Evolutionary conservation across 2,329 filamentous ascomycete genomes (phyloP), one percentile per base, ranked within the genome.

Genomic region (Tolypocladium sp.): DNA sequence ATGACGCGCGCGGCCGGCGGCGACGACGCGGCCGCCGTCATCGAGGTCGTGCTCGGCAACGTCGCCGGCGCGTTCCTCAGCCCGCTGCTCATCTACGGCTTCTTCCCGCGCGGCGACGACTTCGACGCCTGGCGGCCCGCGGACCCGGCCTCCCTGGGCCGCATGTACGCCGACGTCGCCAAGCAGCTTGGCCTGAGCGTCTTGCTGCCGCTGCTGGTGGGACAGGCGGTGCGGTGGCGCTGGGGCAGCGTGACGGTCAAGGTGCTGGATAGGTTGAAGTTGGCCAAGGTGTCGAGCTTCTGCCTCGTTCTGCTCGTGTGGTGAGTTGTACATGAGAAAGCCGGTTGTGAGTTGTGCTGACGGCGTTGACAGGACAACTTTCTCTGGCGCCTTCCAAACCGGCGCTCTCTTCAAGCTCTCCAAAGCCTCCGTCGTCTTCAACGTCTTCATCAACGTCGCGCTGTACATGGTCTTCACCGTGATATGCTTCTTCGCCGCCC

Each of bases 11-110:
- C 83, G 44, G 83, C 88, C 0, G 83, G 86, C 42, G 88, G 88
- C 6, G 88, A 90, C 64, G 82, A 85, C 60, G 82, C 82, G 3
- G 82, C 84, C 0, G 82, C 82, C 55, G 78, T 88, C 61, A 86
- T 90, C 38, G 86, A 89, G 67, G 87, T 89, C 2, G 79, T 89
- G 10, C 74, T 91, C 52, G 88, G 87, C 37, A 90, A 91, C 70
- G 79, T 90, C 12, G 73, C 86, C 0, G 88, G 87, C 1, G 81
- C 87, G 0, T 89, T 91, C 68, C 67, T 91, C 17, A 84, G 85
- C 0, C 87, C 88, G 0, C 79, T 83, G 12, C 74, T 88, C 59
- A 79, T 87, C 55, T 82, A 84, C 62, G 84, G 82, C 68, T 85
- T 87, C 68, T 78, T 85, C 46, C 81, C 82, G 2, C 71, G 71